Evolutionary conservation across 2,329 filamentous ascomycete genomes (phyloP).

Genomic region (Fusarium equiseti): DNA sequence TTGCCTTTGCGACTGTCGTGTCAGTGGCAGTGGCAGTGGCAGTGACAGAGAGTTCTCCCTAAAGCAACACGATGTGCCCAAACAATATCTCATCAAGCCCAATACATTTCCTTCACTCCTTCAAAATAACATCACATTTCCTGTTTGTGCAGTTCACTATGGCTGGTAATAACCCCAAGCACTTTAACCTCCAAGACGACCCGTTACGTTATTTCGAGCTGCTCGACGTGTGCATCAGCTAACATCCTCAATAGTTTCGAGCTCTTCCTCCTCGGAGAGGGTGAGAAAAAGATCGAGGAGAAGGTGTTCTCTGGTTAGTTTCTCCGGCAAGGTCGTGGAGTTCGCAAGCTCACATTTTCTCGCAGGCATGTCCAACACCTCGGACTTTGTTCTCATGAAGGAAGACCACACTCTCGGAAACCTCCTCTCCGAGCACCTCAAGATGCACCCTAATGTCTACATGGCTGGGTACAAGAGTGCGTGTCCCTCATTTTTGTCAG

Average conservation of each 20-base stretch:
- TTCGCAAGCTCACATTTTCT: constrained; percentile 6
- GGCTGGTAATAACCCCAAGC: constrained; percentile 55
- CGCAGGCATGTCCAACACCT: constrained; percentile 87
- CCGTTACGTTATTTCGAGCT: constrained; percentile 49
- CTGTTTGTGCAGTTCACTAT: constrained; percentile 38
- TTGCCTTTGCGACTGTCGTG: constrained; percentile 5
- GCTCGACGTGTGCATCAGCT: constrained; percentile 27
- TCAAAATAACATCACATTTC: not conserved
- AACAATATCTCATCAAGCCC: not conserved
- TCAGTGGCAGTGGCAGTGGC: constrained; percentile 16
- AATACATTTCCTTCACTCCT: not conserved
- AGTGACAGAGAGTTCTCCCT: constrained; percentile 7
- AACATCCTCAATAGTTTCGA: constrained; percentile 76
- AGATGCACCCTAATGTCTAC: constrained; percentile 84
- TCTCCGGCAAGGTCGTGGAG: not conserved
- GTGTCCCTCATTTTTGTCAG: constrained; percentile 38
- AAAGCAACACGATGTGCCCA: not conserved
- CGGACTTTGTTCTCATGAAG: constrained; percentile 94
- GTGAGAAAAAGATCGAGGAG: constrained; percentile 93
- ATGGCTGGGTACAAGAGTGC: constrained; percentile 93
- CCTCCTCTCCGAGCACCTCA: constrained; percentile 85
- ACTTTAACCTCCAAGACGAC: constrained; percentile 55
- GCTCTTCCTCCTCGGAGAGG: constrained; percentile 86
- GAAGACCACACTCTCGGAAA: constrained; percentile 98
- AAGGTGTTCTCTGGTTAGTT: constrained; percentile 88